phyloP scores from a whole-genome alignment of 768 basidiomycete genomes.

The Kwoniella pini region DNA sequence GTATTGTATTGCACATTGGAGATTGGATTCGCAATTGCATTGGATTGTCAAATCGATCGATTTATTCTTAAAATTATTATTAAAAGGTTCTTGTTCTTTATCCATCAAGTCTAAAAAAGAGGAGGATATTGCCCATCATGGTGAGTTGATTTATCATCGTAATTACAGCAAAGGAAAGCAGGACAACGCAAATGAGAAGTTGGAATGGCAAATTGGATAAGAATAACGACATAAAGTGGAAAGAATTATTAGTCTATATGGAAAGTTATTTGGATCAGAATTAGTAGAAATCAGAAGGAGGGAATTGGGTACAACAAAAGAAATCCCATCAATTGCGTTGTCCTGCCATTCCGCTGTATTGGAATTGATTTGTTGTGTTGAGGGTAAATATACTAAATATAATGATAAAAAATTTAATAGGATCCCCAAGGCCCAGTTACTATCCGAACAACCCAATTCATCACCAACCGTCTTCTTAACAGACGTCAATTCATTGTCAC shows the following conservation, averaged over 20 bases:
- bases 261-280: not conserved
- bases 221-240: not conserved
- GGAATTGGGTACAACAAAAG: not conserved
- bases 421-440: constrained; percentile 72
- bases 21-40: not conserved
- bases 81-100: constrained; percentile 20
- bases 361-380: not conserved
- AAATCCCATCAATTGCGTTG: constrained; percentile 2
- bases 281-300: not conserved
- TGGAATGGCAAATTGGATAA: too few species aligned
- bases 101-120: constrained; percentile 26
- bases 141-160: constrained; percentile 31
- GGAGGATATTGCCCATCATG: constrained; percentile 46
- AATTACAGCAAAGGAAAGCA: too few species aligned
- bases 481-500: constrained; percentile 90
- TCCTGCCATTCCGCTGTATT: not conserved
- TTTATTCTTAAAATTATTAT: too few species aligned
- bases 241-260: too few species aligned
- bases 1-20: not conserved
- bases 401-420: too few species aligned
- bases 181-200: not conserved
- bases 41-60: not conserved
- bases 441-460: constrained; percentile 97
- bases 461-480: constrained; percentile 95
- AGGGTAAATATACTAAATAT: too few species aligned